These are phyloP conservation scores for Phytophthora melonis DNA, from an alignment of 352 stramenopile species.

Conservation along the genomic window DNA sequence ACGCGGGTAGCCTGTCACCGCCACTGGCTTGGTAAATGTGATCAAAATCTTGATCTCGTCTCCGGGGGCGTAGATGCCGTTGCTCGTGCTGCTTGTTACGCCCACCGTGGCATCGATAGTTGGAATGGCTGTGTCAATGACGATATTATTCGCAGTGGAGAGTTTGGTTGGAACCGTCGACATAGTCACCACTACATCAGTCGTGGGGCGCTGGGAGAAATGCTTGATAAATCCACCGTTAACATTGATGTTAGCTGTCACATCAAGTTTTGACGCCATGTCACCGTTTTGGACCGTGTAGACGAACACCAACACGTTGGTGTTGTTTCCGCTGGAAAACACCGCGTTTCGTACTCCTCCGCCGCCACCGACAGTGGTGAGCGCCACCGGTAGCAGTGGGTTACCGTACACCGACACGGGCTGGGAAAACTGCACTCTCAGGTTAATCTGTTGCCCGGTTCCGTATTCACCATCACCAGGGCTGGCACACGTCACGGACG, in stretches of 20 bases:
- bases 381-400: constrained; percentile 54
- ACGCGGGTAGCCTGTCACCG: constrained; percentile 67
- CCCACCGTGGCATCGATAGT: constrained; percentile 64
- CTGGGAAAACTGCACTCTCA: constrained; percentile 69
- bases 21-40: constrained; percentile 84
- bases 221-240: constrained; percentile 81
- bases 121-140: constrained; percentile 70
- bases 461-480: constrained; percentile 81
- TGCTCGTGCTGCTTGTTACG: constrained; percentile 55
- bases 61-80: constrained; percentile 76
- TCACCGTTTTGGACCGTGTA: constrained; percentile 78
- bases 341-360: constrained; percentile 46
- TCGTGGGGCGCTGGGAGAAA: constrained; percentile 72
- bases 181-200: constrained; percentile 63
- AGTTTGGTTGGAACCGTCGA: constrained; percentile 55
- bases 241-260: constrained; percentile 59
- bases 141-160: constrained; percentile 59
- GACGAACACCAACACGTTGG: constrained; percentile 68
- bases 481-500: constrained; percentile 51
- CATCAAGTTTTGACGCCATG: constrained; percentile 54
- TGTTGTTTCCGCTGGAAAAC: constrained; percentile 76
- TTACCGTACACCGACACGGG: constrained; percentile 74
- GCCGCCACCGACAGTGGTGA: constrained; percentile 54
- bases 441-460: constrained; percentile 63
- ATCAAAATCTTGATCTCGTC: constrained; percentile 71